Evolutionary conservation across 352 stramenopile species (phyloP).

Genomic region (Phytophthora fragariae): DNA sequence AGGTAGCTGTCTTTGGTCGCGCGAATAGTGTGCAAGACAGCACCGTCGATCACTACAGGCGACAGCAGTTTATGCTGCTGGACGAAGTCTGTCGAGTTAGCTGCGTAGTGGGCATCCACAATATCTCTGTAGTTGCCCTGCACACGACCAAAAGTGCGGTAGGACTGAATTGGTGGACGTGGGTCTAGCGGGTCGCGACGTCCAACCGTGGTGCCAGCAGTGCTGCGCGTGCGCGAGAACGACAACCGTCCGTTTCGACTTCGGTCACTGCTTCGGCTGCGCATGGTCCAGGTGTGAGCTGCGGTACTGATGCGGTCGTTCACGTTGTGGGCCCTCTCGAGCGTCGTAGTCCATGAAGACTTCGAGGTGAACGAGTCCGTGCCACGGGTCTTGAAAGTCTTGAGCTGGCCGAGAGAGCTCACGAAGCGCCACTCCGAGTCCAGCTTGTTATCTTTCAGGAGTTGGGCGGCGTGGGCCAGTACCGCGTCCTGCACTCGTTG

Average conservation of each 20-base stretch:
- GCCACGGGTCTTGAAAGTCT: conserved; percentile 51
- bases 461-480: conserved; percentile 35
- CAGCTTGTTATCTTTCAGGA: conserved; percentile 31
- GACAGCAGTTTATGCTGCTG: conserved; percentile 59
- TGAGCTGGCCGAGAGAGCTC: conserved; percentile 45
- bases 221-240: conserved; percentile 21
- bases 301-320: conserved; percentile 26
- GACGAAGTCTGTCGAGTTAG: conserved; percentile 48
- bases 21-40: conserved; percentile 47
- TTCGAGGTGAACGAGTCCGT: conserved; percentile 37
- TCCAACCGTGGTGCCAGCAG: conserved; percentile 12
- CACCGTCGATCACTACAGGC: conserved; percentile 48
- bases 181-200: conserved; percentile 21
- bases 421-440: conserved; percentile 51
- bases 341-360: conserved; percentile 35
- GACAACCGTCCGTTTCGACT: conserved; percentile 13
- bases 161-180: conserved; percentile 42
- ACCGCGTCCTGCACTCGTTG: conserved; percentile 57
- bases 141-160: conserved; percentile 53
- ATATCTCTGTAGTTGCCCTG: conserved; percentile 65
- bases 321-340: conserved; percentile 17
- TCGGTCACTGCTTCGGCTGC: conserved; percentile 23
- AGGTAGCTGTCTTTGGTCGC: conserved; percentile 51
- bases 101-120: conserved; percentile 45
- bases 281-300: conserved; percentile 10